Percentiles rank a stretch among this genome's conserved stretches.
These are phyloP conservation scores for Pythium chondricola DNA, from an alignment of 352 stramenopile species.

Conservation along the genomic window DNA sequence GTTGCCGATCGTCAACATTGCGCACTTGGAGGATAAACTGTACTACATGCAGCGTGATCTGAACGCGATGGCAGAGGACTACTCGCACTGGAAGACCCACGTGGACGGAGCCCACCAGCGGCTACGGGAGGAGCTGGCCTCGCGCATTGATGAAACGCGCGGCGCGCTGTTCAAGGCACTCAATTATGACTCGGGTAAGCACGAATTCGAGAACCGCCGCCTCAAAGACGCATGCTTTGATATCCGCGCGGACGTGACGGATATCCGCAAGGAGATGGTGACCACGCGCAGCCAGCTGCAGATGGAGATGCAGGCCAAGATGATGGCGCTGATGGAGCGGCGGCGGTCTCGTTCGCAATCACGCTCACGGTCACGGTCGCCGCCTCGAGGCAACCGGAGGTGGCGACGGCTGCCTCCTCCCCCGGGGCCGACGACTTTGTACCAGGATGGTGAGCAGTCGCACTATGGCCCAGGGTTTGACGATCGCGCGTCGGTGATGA, in stretches of 20 bases:
- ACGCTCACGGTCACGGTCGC: not conserved
- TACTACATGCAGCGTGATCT: conserved; percentile 13
- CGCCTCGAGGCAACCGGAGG: not conserved
- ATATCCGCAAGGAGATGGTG: conserved; percentile 16
- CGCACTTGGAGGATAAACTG: conserved; percentile 16
- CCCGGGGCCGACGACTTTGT: not conserved
- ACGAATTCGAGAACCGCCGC: conserved; percentile 38
- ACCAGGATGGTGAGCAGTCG: conserved; percentile 1
- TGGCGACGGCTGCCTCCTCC: not conserved
- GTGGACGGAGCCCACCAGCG: conserved; percentile 15
- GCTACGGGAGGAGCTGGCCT: conserved; percentile 25
- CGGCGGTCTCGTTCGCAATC: not conserved
- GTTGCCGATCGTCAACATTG: conserved; percentile 8
- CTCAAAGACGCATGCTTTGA: conserved; percentile 47
- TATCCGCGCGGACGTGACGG: conserved; percentile 26
- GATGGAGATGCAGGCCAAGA: conserved; percentile 3
- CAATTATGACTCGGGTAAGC: conserved; percentile 29
- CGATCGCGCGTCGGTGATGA: not conserved
- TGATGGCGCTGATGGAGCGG: not conserved
- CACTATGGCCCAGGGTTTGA: not conserved
- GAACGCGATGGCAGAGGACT: conserved; percentile 22
- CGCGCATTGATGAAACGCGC: conserved; percentile 26
- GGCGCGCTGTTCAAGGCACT: conserved; percentile 38
- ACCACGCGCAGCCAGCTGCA: not conserved
- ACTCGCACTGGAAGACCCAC: conserved; percentile 22